Base-by-base conservation (phyloP, 140 eudicot genomes). In the Eryngium alpinum region DNA sequence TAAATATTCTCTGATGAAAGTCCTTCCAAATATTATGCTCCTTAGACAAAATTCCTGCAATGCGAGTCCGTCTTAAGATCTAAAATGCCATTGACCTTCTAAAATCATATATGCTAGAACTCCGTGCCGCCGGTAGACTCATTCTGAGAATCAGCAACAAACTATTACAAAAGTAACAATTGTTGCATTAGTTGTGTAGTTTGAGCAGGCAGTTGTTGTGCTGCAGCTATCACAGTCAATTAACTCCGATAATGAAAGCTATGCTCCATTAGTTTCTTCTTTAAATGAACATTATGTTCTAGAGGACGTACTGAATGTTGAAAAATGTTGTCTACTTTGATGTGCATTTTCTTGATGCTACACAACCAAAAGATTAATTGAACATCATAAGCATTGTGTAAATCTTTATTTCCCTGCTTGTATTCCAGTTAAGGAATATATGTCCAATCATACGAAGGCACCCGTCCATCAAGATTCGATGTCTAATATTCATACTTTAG, bases 41-140 rank as follows among this genome's bases (percentile, higher is more conserved):
- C 38, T 80, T 81, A 25, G 88, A 77, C 75, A 86, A 49, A 85
- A 83, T 84, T 79, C 83, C 88, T 31, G 81, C 38, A 81, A 82
- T 66, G 43, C 74, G 82, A 74, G 81, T 57, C 80, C 83, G 65
- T 90, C 92, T 78, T 86, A 89, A 25, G 92, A 83, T 76, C 86
- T 90, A 60, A 97, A 77, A 78, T n/a, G n/a, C n/a, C n/a, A n/a
- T n/a, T 91, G 95, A 81, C 92, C 91, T 82, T 81, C 86, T 75
- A 73, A 29, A 50, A 81, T 84, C 66, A 88, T 81, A 78, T 90
- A 94, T 62, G 87, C 76, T 67, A 82, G 89, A 77, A 56, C 84
- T 57, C 90, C 90, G 83, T 81, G 53, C 88, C 84, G 74, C 82
- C 24, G 80, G 71, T 73, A 77, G 87, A 88, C 77, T 82, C 92